Evolutionary conservation across 2,329 filamentous ascomycete genomes (phyloP), one percentile per base, ranked within the genome.

Genomic region (Aspergillus transmontanensis): DNA sequence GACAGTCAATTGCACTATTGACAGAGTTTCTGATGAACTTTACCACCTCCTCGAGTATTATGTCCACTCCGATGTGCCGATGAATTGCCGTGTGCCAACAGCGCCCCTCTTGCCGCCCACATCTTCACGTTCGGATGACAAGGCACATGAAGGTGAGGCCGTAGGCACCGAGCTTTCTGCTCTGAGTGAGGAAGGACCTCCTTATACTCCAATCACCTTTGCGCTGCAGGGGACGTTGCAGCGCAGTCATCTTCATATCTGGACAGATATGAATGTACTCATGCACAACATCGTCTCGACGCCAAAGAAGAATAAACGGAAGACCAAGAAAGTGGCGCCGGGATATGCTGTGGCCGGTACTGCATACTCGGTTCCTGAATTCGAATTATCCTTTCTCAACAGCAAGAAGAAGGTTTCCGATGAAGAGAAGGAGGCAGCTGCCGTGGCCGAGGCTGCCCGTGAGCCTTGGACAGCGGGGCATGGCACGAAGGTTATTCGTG

Each of bases 51-150:
- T 85, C 48, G 75, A 98, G 81, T 98, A 97, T 85, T 98, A 98
- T 85, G 90, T 98, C 77, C 95, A 98, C 84, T 93, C 91, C 82
- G 95, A 99, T 80, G 94, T 93, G 21, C 95, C 95, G 11, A 85
- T 98, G 57, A 89, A 93, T 60, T 99, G 95, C 79, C 94, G 95
- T 58, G 87, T 98, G 16, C 93, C 94, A 32, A 87, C 92, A 0
- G 89, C 90, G 9, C 94, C 94, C 0, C 79, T 87, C 1, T 74
- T 79, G 61, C 72, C 65, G 32, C 61, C 68, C 19, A 59, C 61
- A 21, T 63, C 57, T 45, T 46, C 62, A 19, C 57, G 3, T 6
- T 21, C 32, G 21, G 32, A 39, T 9, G 32, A 59, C 50, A 76
- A 72, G 46, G 77, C 76, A 64, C 36, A 34, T 36, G 32, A 58